A percentile compares a stretch with the other conserved stretches of the same genome.
phyloP scores from a whole-genome alignment of 2,329 filamentous ascomycete species.

The Lachnellula cervina region DNA sequence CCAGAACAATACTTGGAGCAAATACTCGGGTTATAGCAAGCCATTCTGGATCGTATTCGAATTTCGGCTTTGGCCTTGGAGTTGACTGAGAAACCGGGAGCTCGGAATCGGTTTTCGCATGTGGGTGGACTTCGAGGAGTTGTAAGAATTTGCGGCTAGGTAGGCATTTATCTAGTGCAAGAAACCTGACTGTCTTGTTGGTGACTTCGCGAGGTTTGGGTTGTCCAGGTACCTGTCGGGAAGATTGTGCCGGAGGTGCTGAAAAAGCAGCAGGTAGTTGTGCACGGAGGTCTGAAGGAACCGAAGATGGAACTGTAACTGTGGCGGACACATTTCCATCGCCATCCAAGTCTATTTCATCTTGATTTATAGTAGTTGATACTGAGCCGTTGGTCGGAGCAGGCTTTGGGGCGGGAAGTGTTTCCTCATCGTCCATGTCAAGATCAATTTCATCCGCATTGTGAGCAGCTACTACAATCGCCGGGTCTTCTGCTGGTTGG shows the following conservation, averaged over 20 bases:
- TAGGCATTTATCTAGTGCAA: conserved; percentile 88
- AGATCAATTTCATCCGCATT: conserved; percentile 67
- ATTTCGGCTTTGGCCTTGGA: conserved; percentile 19
- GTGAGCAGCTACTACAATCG: conserved; percentile 20
- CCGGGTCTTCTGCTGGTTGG: neutral
- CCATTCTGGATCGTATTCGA: conserved; percentile 85
- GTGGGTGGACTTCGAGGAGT: conserved; percentile 58
- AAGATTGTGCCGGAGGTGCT: conserved; percentile 39
- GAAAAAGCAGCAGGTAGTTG: conserved; percentile 75
- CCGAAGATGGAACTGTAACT: conserved; percentile 23
- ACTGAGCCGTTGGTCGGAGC: neutral
- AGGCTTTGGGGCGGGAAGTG: conserved; percentile 20
- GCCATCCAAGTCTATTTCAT: conserved; percentile 10
- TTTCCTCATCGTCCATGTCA: conserved; percentile 18
- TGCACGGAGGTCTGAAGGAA: conserved; percentile 62
- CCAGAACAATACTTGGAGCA: conserved; percentile 58
- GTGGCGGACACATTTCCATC: neutral
- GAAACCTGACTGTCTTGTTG: conserved; percentile 76
- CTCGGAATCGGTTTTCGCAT: conserved; percentile 27
- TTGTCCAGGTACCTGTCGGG: conserved; percentile 44
- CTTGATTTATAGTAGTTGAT: conserved; percentile 1
- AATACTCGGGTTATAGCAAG: conserved; percentile 87
- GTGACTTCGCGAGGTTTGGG: conserved; percentile 67
- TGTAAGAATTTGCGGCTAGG: conserved; percentile 78
- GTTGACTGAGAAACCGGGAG: conserved; percentile 7